Evolutionary conservation across 192 early-diverging fungal genomes (phyloP), one percentile per base, ranked within the genome.

Genomic region (Obelidium mucronatum): DNA sequence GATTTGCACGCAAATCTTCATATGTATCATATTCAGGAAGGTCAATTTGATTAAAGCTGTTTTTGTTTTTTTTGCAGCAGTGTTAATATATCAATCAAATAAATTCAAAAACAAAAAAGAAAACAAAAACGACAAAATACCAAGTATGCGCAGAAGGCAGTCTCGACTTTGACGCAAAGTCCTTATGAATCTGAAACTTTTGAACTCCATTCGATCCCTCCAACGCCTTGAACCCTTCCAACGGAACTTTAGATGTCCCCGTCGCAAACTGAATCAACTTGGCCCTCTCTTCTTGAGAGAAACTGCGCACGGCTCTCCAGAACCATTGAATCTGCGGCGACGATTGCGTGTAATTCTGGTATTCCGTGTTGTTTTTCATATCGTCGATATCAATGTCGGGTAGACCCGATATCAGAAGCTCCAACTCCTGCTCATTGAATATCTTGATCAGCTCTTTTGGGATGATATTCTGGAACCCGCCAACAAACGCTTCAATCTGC

Each of bases 371-470:
- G 84, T 99, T 99, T 77, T 95, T 95, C 97, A 97, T 98, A 81
- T 99, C 97, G 76, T 99, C 97, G 63, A 99, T 94, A 79, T 99
- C 97, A 77, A 99, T 96, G 74, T 99, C 97, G 2, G 97, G 97
- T 85, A 99, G 83, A 28, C 97, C 97, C 52, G 96, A 97, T 79
- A 99, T 99, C 67, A 99, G 83, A 56, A 99, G 88, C 82, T 99
- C 97, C 56, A 99, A 85, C 82, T 99, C 97, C 84, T 99, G 96
- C 81, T 99, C 97, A 80, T 99, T 98, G 77, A 99, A 97, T 56
- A 99, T 99, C 73, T 92, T 92, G 71, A 98, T 92, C 77, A 99
- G 84, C 52, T 94, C 91, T 59, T 88, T 82, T 0, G 97, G 96
- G 77, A 99, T 96, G 55, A 99, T 84, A 65, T 97, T 96, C 74